Conservation (phyloP, 495 filamentous ascomycete genomes). For the Penicillium alfredii region DNA sequence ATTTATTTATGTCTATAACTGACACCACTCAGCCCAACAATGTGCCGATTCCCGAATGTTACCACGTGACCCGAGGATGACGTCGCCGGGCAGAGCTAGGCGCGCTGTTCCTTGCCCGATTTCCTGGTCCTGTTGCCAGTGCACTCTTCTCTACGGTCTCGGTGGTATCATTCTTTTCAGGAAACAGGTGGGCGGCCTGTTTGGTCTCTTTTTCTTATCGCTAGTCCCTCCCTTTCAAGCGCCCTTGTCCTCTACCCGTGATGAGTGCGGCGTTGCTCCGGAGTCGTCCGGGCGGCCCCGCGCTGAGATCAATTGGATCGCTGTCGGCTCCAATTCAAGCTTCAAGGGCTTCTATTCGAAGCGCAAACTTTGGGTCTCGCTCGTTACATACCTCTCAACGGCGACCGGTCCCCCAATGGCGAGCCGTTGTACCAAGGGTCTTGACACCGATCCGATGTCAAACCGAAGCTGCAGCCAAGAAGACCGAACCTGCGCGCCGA, state of each 20-base stretch:
- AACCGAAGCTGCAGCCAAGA: conserved; percentile 20
- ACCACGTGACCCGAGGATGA: background rate
- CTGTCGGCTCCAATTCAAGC: conserved; percentile 19
- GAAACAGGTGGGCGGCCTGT: conserved; percentile 9
- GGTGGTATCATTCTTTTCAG: conserved; percentile 4
- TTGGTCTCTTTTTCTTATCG: conserved; percentile 9
- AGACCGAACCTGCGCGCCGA: conserved; percentile 5
- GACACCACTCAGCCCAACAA: too few species aligned
- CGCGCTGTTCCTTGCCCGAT: too few species aligned
- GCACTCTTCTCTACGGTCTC: too few species aligned
- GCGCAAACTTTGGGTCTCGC: conserved; percentile 13
- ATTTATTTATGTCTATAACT: too few species aligned
- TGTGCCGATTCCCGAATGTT: background rate
- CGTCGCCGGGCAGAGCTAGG: background rate
- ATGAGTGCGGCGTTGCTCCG: conserved; percentile 39
- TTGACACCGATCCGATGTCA: conserved; percentile 22
- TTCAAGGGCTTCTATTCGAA: conserved; percentile 7
- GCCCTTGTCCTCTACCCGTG: conserved; percentile 9
- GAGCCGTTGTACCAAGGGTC: conserved; percentile 11
- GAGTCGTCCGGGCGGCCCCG: conserved; percentile 29
- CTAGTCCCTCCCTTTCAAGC: conserved; percentile 11
- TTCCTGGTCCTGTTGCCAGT: too few species aligned
- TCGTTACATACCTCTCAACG: conserved; percentile 20
- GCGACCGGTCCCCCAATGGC: conserved; percentile 23
- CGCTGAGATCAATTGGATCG: conserved; percentile 28